Base-by-base conservation (phyloP, 1,139 yeast species). In the Blastobotrys illinoisensis region DNA sequence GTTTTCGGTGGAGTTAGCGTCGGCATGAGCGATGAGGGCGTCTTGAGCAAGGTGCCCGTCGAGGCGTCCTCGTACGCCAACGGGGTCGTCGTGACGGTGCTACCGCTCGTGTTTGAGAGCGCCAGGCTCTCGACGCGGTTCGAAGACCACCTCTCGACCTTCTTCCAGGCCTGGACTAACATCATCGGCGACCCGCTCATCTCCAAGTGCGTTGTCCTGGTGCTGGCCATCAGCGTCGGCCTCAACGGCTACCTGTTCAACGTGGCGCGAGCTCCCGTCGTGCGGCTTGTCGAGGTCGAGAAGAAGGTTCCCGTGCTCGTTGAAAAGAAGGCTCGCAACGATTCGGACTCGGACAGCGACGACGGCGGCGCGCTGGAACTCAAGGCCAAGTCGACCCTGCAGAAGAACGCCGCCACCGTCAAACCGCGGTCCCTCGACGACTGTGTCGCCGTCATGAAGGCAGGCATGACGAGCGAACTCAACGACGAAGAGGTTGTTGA, bases 161-260 rank as follows among this genome's bases (percentile, higher is more conserved):
- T 80, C 24, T 73, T 87, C 54, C 82, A 80, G 52, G 77, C 77
- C 51, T 71, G 90, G 62, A 85, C 90, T 60, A 71, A 70, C 58
- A 88, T 91, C n/a, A 85, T 91, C 58, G 82, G 86, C 63, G 97
- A 91, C 70, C 87, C 85, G 51, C 75, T 89, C 58, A 81, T 91
- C 62, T 84, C 95, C 59, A 91, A 93, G 69, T 81, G 84, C 60
- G 76, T 90, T 52, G 80, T 91, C 47, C 78, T 88, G 62, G 84
- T 83, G 5, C 82, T 91, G 59, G 84, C 86, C 20, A 74, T 88
- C 60, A 87, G 96, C 59, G 80, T 90, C 56, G 83, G 85, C 19
- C 83, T 88, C 60, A 93, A 95, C 69, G 85, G 88, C 50, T 93
- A 91, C 71, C 78, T 93, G 63, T 80, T 93, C 59, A 69, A 72